Evolutionary conservation across 305 asterid species (phyloP), one percentile per base, ranked within the genome.

Genomic region (Solanum chacoense): DNA sequence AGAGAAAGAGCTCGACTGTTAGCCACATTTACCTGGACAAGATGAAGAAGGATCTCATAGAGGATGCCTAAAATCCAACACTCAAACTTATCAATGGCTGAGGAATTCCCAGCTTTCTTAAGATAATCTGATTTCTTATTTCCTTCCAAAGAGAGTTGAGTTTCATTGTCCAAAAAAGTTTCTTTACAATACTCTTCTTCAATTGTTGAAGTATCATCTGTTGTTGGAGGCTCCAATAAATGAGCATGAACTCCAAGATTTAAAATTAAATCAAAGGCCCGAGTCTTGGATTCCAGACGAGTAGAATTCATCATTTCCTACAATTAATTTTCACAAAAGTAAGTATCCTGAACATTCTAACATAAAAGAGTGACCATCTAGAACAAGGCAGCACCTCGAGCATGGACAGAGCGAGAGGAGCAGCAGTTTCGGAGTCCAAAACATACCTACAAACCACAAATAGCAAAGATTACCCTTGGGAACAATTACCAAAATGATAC

Each of bases 191-290:
- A 96, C 81, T 95, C 98, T 86, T 96, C 99, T 88, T 93, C 99
- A 89, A 94, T 91, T 20, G 93, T 89, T 45, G 97, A 91, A 91
- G 97, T 89, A 83, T 91, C 97, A 93, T 95, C 98, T 84, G 95
- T 92, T 67, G 93, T 92, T 88, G 98, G 98, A 85, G 99, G 99
- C 94, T 98, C 99, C 94, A 98, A 93, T 67, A 98, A 91, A 93
- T 98, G 99, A 20, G 98, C 98, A 91, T 96, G 99, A 91, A 98
- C 99, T 88, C 99, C 99, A 69, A 98, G 99, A 93, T 98, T 96
- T 69, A 98, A 92, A 89, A 98, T 94, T 90, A 98, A 92, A 94
- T 98, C 99, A 92, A 98, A 98, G 90, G 98, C 99, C 89, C 98
- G 95, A 90, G 96, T 87, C 89, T 95, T 98, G 89, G 99, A 96